Evolutionary conservation across 2,329 filamentous ascomycete genomes (phyloP).

Genomic region (Fusarium sp.): DNA sequence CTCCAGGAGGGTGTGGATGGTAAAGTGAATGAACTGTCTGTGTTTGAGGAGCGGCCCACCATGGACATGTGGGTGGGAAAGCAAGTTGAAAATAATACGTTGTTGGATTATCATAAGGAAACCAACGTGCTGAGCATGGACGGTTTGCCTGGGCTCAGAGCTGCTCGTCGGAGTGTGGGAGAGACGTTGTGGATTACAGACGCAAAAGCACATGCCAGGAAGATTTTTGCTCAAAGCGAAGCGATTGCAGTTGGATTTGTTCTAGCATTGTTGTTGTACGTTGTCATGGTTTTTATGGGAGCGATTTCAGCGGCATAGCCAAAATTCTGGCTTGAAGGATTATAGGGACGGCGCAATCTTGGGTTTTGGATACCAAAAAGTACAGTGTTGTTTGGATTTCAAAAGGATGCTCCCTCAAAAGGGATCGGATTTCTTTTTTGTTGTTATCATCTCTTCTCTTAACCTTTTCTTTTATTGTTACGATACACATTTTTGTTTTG

Average conservation of each 20-base stretch:
- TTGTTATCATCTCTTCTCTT: neutral
- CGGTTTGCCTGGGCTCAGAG: conserved; percentile 66
- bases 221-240: conserved; percentile 47
- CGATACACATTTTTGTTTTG: conserved; percentile 33
- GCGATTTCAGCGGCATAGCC: conserved; percentile 36
- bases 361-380: conserved; percentile 42
- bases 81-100: conserved; percentile 59
- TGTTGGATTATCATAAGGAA: conserved; percentile 66
- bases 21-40: conserved; percentile 51
- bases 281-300: conserved; percentile 41
- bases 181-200: conserved; percentile 60
- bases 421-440: conserved; percentile 18
- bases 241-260: conserved; percentile 50
- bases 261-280: conserved; percentile 48
- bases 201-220: conserved; percentile 42
- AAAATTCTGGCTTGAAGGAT: conserved; percentile 31
- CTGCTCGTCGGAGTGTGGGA: conserved; percentile 62
- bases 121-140: conserved; percentile 69
- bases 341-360: conserved; percentile 41
- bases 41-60: conserved; percentile 66
- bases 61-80: conserved; percentile 63
- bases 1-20: conserved; percentile 42
- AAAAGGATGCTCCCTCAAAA: conserved; percentile 19
- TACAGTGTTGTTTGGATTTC: conserved; percentile 39
- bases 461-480: conserved; percentile 7